phyloP scores from a whole-genome alignment of 345 rosid species.

The Eucalyptus tenuipes region DNA sequence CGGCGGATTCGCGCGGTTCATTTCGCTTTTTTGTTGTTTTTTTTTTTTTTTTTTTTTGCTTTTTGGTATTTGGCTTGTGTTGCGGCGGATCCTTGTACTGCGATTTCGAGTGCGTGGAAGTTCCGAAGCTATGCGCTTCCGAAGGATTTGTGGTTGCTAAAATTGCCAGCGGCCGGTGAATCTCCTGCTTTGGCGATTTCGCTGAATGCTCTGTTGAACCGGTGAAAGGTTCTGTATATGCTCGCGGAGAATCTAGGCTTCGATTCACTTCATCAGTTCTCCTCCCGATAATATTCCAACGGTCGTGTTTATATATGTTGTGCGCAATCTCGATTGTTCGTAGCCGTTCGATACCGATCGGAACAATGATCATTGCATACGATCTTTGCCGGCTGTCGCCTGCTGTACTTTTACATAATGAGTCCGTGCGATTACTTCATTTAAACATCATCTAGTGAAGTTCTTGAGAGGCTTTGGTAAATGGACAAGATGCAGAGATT shows the following conservation, averaged over 20 bases:
- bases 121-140: not conserved
- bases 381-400: not conserved
- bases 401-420: not conserved
- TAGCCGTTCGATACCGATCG: not conserved
- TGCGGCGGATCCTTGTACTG: not conserved
- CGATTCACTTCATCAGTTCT: not conserved
- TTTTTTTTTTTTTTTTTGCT: accelerated
- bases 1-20: not conserved
- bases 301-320: not conserved
- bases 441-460: not conserved
- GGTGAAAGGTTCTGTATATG: not conserved
- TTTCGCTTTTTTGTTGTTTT: not conserved
- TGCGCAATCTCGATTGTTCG: not conserved
- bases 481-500: not conserved
- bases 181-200: not conserved
- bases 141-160: not conserved
- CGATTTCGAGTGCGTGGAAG: not conserved
- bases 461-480: not conserved
- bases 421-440: not conserved
- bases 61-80: not conserved
- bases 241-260: not conserved
- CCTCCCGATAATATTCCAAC: not conserved
- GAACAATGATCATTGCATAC: not conserved
- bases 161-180: not conserved
- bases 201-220: not conserved